Evolutionary conservation across 2,329 filamentous ascomycete genomes (phyloP), one percentile per base, ranked within the genome.

Genomic region (Ascochyta pisi): DNA sequence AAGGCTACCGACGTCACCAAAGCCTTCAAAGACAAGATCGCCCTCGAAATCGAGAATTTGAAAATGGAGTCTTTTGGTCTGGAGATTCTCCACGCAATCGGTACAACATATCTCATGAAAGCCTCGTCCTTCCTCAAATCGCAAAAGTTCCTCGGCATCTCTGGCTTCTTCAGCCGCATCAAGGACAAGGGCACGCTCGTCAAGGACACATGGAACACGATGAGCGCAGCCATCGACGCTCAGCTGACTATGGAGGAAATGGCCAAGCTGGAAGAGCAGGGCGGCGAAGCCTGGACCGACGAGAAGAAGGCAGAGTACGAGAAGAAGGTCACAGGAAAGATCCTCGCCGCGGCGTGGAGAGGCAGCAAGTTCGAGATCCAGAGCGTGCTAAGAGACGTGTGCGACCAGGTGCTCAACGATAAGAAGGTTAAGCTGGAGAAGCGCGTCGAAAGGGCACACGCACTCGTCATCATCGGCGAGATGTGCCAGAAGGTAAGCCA

Each of bases 211-310:
- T 99, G 95, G 95, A 94, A 91, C 73, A 99, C 95, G 27, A 97
- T 99, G 73, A 92, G 88, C 61, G 96, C 91, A 47, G 95, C 95
- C 35, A 96, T 99, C 63, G 93, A 97, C 73, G 95, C 95, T 24
- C 95, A 99, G 80, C 89, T 96, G 81, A 96, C 93, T 57, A 96
- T 99, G 87, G 94, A 99, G 81, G 94, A 97, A 77, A 98, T 99
- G 95, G 93, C 92, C 50, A 92, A 94, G 76, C 83, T 94, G 78
- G 95, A 99, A 80, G 91, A 97, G 81, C 88, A 89, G 70, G 95
- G 94, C 49, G 95, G 95, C 45, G 95, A 97, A 52, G 92, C 96
- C 59, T 99, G 95, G 95, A 98, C 95, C 0, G 95, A 99, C 61
- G 95, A 98, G 86, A 93, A 90, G 82, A 92, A 93, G 79, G 88